Conservation (phyloP, 139 green algal species). For the Chlorella ohadii region DNA sequence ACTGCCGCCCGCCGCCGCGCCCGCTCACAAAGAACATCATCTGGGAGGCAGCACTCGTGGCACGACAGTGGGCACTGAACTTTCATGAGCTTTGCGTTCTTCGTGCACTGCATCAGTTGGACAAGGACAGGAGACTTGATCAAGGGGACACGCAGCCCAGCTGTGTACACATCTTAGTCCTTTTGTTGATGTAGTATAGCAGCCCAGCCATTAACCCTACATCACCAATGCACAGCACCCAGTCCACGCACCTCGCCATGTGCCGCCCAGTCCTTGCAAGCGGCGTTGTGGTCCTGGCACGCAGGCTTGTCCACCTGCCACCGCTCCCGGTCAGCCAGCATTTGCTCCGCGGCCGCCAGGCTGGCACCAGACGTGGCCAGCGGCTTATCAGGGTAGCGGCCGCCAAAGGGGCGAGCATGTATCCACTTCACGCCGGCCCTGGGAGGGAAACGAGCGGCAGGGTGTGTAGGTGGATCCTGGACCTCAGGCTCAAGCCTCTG, state of each 20-base stretch:
- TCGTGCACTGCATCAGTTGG: background rate
- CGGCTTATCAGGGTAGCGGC: slow-evolving; percentile 2
- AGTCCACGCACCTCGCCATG: slow-evolving; percentile 2
- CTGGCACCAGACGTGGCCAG: background rate
- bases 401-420: slow-evolving; percentile 16
- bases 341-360: background rate
- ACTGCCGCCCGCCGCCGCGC: background rate
- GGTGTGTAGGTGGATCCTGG: too few species aligned
- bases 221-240: too few species aligned
- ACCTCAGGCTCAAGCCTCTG: too few species aligned
- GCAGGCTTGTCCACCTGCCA: background rate
- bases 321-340: background rate
- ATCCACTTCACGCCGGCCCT: slow-evolving; percentile 37
- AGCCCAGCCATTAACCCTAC: too few species aligned
- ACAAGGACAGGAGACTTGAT: too few species aligned
- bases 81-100: slow-evolving; percentile 6
- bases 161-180: too few species aligned
- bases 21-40: slow-evolving; percentile 35
- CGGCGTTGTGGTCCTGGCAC: slow-evolving; percentile 2
- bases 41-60: slow-evolving; percentile 21
- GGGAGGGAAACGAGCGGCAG: too few species aligned
- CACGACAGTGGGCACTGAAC: slow-evolving; percentile 14
- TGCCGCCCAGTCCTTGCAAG: background rate
- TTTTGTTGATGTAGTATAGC: too few species aligned
- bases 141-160: too few species aligned